phyloP scores from a whole-genome alignment of 2,329 filamentous ascomycete species.

The Paradendryphiella salina region DNA sequence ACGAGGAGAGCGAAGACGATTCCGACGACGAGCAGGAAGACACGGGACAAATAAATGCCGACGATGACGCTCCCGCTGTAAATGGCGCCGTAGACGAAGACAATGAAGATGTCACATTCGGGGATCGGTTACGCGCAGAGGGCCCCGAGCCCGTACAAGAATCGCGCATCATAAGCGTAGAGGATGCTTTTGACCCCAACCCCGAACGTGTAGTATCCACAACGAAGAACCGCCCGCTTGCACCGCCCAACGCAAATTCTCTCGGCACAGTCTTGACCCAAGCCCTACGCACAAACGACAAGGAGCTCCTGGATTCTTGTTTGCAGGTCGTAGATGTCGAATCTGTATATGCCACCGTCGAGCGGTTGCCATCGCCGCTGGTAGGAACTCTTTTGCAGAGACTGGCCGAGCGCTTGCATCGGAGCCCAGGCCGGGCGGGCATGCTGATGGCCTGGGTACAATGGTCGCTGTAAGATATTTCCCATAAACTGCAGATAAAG shows the following conservation, averaged over 20 bases:
- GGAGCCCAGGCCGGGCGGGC: conserved; percentile 84
- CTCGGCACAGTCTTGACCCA: conserved; percentile 92
- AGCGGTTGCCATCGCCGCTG: conserved; percentile 82
- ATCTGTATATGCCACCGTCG: conserved; percentile 85
- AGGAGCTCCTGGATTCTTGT: conserved; percentile 86
- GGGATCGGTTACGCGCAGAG: conserved; percentile 75
- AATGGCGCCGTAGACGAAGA: conserved; percentile 36
- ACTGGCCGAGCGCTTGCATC: conserved; percentile 83
- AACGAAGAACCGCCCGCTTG: conserved; percentile 53
- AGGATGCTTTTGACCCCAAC: conserved; percentile 56
- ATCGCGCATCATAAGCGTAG: conserved; percentile 69
- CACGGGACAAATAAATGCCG: conserved; percentile 24
- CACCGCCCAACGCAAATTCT: conserved; percentile 72
- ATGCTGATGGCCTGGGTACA: conserved; percentile 94
- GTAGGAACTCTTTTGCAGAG: conserved; percentile 78
- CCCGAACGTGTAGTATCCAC: conserved; percentile 52
- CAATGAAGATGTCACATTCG: conserved; percentile 72
- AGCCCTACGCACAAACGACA: conserved; percentile 89
- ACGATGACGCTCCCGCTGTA: conserved; percentile 32
- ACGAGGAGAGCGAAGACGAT: conserved; percentile 47
- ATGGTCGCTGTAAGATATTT: conserved; percentile 67
- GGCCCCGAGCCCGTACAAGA: conserved; percentile 47
- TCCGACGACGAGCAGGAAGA: conserved; percentile 33
- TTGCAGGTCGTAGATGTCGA: conserved; percentile 76
- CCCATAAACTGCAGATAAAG: background rate